Evolutionary conservation across 768 basidiomycete genomes (phyloP), one percentile per base, ranked within the genome.

Genomic region (Boletus patriciae): DNA sequence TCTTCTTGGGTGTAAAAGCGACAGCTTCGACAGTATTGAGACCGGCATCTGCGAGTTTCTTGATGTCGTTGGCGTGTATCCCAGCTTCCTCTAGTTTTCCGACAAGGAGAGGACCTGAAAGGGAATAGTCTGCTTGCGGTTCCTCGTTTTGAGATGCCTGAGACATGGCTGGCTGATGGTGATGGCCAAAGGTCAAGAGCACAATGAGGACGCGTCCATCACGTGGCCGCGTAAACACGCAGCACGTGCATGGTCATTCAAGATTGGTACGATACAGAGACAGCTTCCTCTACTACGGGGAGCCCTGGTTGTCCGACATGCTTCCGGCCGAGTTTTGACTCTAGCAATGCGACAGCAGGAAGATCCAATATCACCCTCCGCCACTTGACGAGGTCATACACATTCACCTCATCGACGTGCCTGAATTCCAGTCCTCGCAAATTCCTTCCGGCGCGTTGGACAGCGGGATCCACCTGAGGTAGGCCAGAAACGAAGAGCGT

Each of bases 1-100:
- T 79, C 77, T 98, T 98, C 83, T 98, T 97, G 15, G 96, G 92
- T 0, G 95, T 98, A 69, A 94, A 98, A 34, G 94, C 95, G 49
- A 98, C 93, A 16, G 93, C 84, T 70, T 99, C 97, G 60, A 99
- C 85, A 3, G 97, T 98, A 71, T 96, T 84, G 57, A 91, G 81
- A 13, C 97, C 97, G 31, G 91, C 92, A 49, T 97, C 95, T 13
- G 84, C 73, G 46, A 99, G 86, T 72, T 98, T 98, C 83, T 95
- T 93, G 77, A 95, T 87, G 68, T 98, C 97, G 64, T 92, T 90
- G 29, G 86, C 72, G 46, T 88, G 85, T 60, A 98, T 91, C 9
- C 96, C 96, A 18, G 86, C 85, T 76, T 96, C 94, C 76, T 94
- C 82, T 34, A 86, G 78, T 71, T 96, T 97, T 65, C 76, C 77